Evolutionary conservation across 164 flowering plant species (phyloP), one percentile per base, ranked within the genome.

Genomic region (Macadamia integrifolia): DNA sequence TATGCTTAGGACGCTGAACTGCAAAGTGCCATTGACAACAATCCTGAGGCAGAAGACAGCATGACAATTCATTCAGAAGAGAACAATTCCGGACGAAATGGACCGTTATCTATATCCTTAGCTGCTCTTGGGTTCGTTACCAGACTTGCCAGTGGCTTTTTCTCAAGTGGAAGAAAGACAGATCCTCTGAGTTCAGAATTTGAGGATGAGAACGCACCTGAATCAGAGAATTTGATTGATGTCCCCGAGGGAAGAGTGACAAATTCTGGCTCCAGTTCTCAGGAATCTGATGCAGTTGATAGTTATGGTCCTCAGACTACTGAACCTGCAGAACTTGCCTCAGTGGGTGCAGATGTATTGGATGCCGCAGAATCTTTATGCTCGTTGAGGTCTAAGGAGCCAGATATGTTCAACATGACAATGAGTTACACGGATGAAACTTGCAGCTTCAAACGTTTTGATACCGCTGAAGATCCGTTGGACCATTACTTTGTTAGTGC

Each of bases 51-150:
- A 18, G 80, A 62, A 66, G 52, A 58, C 10, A 56, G 64, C 14
- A 61, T 65, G 61, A 43, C 55, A 35, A 66, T 28, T 64, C 49
- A 66, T 58, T 69, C 69, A 56, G 89, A 82, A 66, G 88, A 81
- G 60, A 72, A 53, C 61, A 76, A 77, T 78, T 69, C 88, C 69
- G 88, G 80, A 69, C 79, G 75, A 61, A 85, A 79, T 86, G 83
- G 93, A 64, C 85, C 94, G 6, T 77, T 93, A 5, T 81, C 96
- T 44, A 72, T 91, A 70, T 89, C 98, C 43, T 74, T 89, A 15
- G 93, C 95, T 75, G 93, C 95, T 23, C 72, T 93, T 64, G 93
- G 83, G 48, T 90, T 86, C 76, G 85, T 92, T 68, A 83, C 93
- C 44, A 80, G 93, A 80, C 66, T 93, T 66, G 97, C 97, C 9